Base-by-base conservation (phyloP, 1,284 basidiomycete species). In the Rhodotorula sp. region DNA sequence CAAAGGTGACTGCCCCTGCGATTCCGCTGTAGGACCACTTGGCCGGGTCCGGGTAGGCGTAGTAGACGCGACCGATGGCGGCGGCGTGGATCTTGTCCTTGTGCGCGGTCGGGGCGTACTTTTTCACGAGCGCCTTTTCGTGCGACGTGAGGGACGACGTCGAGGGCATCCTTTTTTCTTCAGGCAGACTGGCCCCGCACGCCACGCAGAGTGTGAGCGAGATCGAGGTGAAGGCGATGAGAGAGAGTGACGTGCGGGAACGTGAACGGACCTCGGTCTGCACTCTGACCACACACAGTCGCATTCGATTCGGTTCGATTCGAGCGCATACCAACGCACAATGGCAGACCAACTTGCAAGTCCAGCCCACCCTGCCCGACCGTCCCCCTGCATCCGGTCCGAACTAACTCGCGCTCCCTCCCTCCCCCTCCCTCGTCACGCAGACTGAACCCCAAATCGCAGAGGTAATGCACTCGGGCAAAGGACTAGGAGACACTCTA, bases 1-100 rank as follows among this genome's bases (percentile, higher is more conserved):
- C 85, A 76, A 95, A 87, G 1, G 88, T 88, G 23, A 97, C 82
- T 15, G 89, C 92, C 7, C 94, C 94, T 79, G 93, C 89, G 21
- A 93, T 82, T 0, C 93, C 93, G 1, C 89, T 83, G 80, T 94
- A 97, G 5, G 86, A 85, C 93, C 93, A 97, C 76, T 87, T 86
- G 76, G 84, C 80, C 2, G 87, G 89, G 75, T 88, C 84, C 48
- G 91, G 74, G 79, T 89, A 83, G 0, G 91, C 90, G 81, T 92
- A 92, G 83, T 95, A 97, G 70, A 97, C 87, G 61, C 94, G 86
- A 12, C 88, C 91, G 52, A 92, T 85, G 0, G 89, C 88, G 26
- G 91, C 93, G 54, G 84, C 87, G 66, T 88, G 80, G 76, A 95
- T 92, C 84, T 77, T 77, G 67, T 77, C 76, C 14, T 62, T 56